Conservation (phyloP, 2,329 filamentous ascomycete species). For the Cytospora schulzeri region DNA sequence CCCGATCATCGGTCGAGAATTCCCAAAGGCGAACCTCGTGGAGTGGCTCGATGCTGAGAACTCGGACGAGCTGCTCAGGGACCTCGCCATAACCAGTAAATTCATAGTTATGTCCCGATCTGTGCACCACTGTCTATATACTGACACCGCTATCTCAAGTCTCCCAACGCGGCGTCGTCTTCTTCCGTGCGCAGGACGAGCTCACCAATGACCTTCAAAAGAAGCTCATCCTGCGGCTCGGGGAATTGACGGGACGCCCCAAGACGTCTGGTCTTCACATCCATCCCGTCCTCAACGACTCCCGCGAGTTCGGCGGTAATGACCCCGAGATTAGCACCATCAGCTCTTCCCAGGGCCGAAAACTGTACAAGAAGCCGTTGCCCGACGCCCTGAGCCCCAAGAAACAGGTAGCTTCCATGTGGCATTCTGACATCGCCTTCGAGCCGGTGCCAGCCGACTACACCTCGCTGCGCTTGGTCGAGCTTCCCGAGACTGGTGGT, state of each 20-base stretch:
- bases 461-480: conserved; percentile 53
- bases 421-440: conserved; percentile 58
- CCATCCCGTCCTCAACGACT: conserved; percentile 59
- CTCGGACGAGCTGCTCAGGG: conserved; percentile 63
- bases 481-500: conserved; percentile 44
- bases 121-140: too few species aligned
- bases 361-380: conserved; percentile 37
- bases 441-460: conserved; percentile 57
- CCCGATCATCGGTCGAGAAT: conserved; percentile 65
- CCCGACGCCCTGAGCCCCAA: conserved; percentile 36
- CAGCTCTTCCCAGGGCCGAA: conserved; percentile 51
- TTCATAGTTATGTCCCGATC: neutral
- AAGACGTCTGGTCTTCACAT: conserved; percentile 60
- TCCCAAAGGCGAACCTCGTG: conserved; percentile 57
- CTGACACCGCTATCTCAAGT: conserved; percentile 42
- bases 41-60: conserved; percentile 64
- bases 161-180: conserved; percentile 64
- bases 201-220: conserved; percentile 63
- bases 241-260: conserved; percentile 62
- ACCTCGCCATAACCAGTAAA: conserved; percentile 68
- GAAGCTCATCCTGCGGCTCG: conserved; percentile 58
- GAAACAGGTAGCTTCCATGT: conserved; percentile 42
- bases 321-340: conserved; percentile 64
- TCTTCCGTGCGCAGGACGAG: conserved; percentile 62
- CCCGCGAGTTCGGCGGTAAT: conserved; percentile 51